These are phyloP conservation scores for Eutrema heterophyllum DNA, from an alignment of 345 rosid species.

Conservation along the genomic window DNA sequence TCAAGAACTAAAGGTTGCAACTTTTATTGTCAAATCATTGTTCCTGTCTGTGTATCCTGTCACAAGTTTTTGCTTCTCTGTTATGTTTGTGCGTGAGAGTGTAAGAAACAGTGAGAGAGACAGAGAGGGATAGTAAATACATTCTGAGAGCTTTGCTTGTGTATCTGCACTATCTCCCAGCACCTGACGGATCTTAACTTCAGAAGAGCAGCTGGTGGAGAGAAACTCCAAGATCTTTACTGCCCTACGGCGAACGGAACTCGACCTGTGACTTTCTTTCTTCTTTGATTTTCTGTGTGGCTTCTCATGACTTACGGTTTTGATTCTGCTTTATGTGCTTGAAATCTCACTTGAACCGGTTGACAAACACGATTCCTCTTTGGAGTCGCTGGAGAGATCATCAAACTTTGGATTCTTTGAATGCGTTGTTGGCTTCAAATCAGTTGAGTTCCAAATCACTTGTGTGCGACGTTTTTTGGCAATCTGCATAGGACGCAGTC, in stretches of 20 bases:
- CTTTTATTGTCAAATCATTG: no score
- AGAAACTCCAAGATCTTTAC: slow-evolving; percentile 65
- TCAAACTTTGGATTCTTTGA: slow-evolving; percentile 9
- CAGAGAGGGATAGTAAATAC: slow-evolving; percentile 26
- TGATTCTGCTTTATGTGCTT: slow-evolving; percentile 32
- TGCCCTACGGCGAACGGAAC: slow-evolving; percentile 45
- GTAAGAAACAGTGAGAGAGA: no score
- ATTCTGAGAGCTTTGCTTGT: slow-evolving; percentile 85
- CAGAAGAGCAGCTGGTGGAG: slow-evolving; percentile 48
- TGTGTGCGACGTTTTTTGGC: slow-evolving; percentile 46
- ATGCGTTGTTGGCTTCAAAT: not conserved
- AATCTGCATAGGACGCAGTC: slow-evolving; percentile 32
- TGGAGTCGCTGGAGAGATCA: slow-evolving; percentile 25
- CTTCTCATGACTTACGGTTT: not conserved
- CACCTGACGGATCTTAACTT: slow-evolving; percentile 58
- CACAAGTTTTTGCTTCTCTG: not conserved
- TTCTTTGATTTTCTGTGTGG: slow-evolving; percentile 12
- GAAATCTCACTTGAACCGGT: slow-evolving; percentile 47
- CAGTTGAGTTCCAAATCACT: slow-evolving; percentile 29
- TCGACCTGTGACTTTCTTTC: slow-evolving; percentile 31
- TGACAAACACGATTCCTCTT: slow-evolving; percentile 47
- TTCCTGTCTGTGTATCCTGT: no score
- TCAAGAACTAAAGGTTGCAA: no score
- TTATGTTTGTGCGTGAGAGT: not conserved
- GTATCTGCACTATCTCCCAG: slow-evolving; percentile 91